Evolutionary conservation across 257 asterid genomes (phyloP), one percentile per base, ranked within the genome.

Genomic region (Gentiana straminea): DNA sequence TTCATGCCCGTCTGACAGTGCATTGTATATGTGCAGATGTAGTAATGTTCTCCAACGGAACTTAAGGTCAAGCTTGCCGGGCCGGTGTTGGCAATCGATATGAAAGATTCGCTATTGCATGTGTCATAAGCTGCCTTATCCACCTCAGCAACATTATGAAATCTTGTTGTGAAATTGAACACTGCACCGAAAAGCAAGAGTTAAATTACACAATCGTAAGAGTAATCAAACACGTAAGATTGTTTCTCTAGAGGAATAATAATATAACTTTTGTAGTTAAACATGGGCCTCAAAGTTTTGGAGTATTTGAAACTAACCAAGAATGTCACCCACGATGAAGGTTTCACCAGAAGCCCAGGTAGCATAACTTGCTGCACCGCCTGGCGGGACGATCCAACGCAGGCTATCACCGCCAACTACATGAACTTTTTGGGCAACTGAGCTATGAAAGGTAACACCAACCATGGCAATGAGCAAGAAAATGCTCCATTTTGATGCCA

Each of bases 311-410:
- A 24, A 24, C 24, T 9, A 3, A 87, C 96, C 77, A 3, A 88
- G 81, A n/a, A 64, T 52, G 43, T 88, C 94, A 0, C 94, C 96
- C 0, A 77, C 82, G 7, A 35, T 3, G 68, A 87, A 84, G 43
- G 70, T 73, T 59, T 55, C 58, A 0, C 64, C 1, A 10, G 83
- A 63, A 8, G 90, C 88, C 96, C 94, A 88, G 15, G 82, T 68
- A 33, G 69, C 55, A 60, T 88, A 88, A 4, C 79, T 63, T 1
- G 34, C 33, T 1, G 82, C 71, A 11, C 85, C 90, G 4, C 81
- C 94, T 0, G 78, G 72, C 0, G 94, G 95, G 61, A 88, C 58
- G 11, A 1, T 1, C 97, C 97, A 88, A 34, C 83, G 95, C 62
- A 76, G 32, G 0, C 24, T 24, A 24, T 68, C 71, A 68, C 74